Evolutionary conservation across 257 asterid genomes (phyloP).

Genomic region (Leonotis leonurus): DNA sequence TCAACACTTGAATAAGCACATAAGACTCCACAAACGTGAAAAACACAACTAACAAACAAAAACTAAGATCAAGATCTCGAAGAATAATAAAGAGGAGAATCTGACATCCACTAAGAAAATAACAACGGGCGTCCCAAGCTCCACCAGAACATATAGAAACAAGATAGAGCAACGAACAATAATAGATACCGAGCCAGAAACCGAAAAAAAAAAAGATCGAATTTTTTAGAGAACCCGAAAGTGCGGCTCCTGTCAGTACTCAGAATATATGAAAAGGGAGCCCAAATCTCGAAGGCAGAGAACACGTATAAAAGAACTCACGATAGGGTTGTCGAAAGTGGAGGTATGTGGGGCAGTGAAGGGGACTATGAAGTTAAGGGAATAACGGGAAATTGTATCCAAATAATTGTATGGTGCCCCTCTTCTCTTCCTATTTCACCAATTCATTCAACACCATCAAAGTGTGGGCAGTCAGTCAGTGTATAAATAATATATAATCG

Average conservation of each 20-base stretch:
- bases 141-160: not conserved
- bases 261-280: slow-evolving; percentile 1
- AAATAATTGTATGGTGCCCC: too few relatives aligned
- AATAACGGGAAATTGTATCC: too few relatives aligned
- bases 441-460: too few relatives aligned
- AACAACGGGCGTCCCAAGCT: not conserved
- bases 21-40: not conserved
- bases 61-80: slow-evolving; percentile 14
- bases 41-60: not conserved
- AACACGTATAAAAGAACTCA: too few relatives aligned
- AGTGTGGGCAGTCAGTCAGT: too few relatives aligned
- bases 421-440: too few relatives aligned
- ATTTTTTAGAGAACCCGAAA: not conserved
- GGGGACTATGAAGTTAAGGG: too few relatives aligned
- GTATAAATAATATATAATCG: too few relatives aligned
- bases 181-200: not conserved
- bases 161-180: not conserved
- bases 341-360: too few relatives aligned
- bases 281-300: too few relatives aligned
- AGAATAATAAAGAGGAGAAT: not conserved
- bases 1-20: not conserved
- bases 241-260: slow-evolving; percentile 1
- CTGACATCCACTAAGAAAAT: not conserved
- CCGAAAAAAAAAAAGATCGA: too few relatives aligned
- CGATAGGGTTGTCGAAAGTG: too few relatives aligned